phyloP scores from a whole-genome alignment of 371 early-diverging fungal genomes.

The Funneliformis caledonium region DNA sequence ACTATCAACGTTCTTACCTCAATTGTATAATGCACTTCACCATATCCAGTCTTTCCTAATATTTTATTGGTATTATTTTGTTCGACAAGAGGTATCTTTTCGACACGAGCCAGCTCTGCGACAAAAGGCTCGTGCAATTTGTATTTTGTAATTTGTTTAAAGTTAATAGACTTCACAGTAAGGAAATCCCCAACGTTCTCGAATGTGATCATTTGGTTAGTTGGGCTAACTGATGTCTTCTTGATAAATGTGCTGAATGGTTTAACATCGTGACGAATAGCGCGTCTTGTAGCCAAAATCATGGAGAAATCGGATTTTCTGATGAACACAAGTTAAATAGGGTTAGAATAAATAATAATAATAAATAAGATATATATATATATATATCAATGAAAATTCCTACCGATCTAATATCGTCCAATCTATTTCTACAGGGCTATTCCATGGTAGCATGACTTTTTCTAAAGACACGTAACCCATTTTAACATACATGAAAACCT shows the following conservation, averaged over 20 bases:
- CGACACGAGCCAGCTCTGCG: conserved; percentile 51
- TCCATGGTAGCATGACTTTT: conserved; percentile 47
- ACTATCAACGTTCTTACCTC: conserved; percentile 41
- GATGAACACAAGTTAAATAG: background rate
- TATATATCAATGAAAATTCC: background rate
- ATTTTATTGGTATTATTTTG: conserved; percentile 46
- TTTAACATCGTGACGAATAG: conserved; percentile 50
- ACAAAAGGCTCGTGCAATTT: conserved; percentile 50
- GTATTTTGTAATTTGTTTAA: conserved; percentile 46
- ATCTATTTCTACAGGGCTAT: conserved; percentile 47
- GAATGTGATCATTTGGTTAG: conserved; percentile 47
- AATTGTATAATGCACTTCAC: conserved; percentile 49
- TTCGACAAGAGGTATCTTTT: conserved; percentile 45
- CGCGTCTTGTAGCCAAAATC: conserved; percentile 43
- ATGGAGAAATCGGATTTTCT: conserved; percentile 55
- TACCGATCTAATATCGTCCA: conserved; percentile 56
- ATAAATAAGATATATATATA: background rate
- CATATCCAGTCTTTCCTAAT: conserved; percentile 46
- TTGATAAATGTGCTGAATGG: conserved; percentile 57
- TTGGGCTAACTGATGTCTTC: conserved; percentile 50
- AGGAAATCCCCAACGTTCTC: conserved; percentile 53
- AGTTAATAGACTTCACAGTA: conserved; percentile 46
- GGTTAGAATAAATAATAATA: background rate
- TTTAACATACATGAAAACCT: conserved; percentile 49
- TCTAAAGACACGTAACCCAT: conserved; percentile 45